Evolutionary conservation across 2,329 filamentous ascomycete genomes (phyloP), one percentile per base, ranked within the genome.

Genomic region (Penicillium sp.): DNA sequence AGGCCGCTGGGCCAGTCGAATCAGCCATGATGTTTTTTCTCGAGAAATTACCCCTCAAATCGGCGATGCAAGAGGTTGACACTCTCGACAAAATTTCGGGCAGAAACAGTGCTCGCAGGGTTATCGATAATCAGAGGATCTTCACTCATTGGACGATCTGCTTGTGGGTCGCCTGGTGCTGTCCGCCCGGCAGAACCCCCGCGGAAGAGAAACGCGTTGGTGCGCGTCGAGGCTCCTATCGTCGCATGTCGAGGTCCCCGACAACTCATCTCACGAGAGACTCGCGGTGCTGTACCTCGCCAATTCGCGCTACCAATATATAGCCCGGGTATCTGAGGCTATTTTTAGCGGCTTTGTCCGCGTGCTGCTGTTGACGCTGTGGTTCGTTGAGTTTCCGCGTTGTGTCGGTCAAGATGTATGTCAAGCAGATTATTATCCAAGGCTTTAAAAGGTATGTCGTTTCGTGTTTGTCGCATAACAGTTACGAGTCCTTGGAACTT

Each of bases 391-490:
- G 48, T 58, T 58, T 58, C 70, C 70, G 70, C 69, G 69, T 73
- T 70, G 65, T 69, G 68, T 72, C 66, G 69, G 65, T 67, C 77
- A 84, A 76, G 71, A 97, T 97, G 93, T 95, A 96, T 84, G 97
- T 99, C 86, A 99, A 99, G 81, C 95, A 99, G 83, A 97, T 98
- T 79, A 98, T 97, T 79, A 98, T 99, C 76, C 95, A 99, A 80
- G 95, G 95, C 88, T 99, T 99, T 83, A 99, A 99, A 83, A 97
- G 93, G 93, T 96, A 79, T 69, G 80, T 74, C 60, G 31, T 56
- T n/a, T 26, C 31, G 46, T 49, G 6, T 11, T 15, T 1, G 15
- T 35, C 23, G 7, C 3, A 21, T 60, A 17, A 6, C 30, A 35
- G n/a, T n/a, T 11, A 15, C 11, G 19, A 45, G 7, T 7, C 3